Evolutionary conservation across 495 filamentous ascomycete genomes (phyloP), one percentile per base, ranked within the genome.

Genomic region (Podospora comata): DNA sequence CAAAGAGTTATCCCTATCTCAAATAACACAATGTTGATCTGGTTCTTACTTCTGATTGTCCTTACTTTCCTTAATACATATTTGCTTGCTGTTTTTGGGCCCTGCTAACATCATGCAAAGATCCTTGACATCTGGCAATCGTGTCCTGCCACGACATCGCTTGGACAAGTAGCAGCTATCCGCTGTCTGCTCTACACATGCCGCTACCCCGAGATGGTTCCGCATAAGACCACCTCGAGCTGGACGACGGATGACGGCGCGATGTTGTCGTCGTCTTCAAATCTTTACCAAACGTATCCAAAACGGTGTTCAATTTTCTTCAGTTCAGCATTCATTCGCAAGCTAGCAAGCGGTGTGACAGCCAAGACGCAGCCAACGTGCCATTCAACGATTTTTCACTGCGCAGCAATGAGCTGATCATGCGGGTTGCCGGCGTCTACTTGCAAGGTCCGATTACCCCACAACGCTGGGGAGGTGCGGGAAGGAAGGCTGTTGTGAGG

Each of bases 21-120:
- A 63, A 63, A 58, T 58, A 58, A 63, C 61, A 63, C 34, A 63
- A 18, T 66, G 53, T 66, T 53, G 34, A 32, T 48, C 26, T 44
- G 19, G 61, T 66, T 63, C 64, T 32, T 62, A 61, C 60, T 63
- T 63, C 61, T 63, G 61, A 63, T 63, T 26, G 39, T 13, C 20
- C 67, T 59, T 39, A 59, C 53, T 26, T 34, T 16, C 3, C 57
- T 59, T 26, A 55, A 20, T 44, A 15, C 27, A 30, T 58, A 5
- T 20, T 58, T 58, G 56, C 3, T 58, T 58, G n/a, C 56, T 20
- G 1, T 26, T 5, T 9, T 58, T 58, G 56, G 18, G n/a, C 56
- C 20, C 56, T 20, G 23, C n/a, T 27, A 20, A 58, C n/a, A 20
- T 15, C 4, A 58, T 20, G 56, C 16, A 26, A 61, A 27, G 59